Evolutionary conservation across 1,284 basidiomycete species (phyloP).

Genomic region (Papiliotrema flavescens): DNA sequence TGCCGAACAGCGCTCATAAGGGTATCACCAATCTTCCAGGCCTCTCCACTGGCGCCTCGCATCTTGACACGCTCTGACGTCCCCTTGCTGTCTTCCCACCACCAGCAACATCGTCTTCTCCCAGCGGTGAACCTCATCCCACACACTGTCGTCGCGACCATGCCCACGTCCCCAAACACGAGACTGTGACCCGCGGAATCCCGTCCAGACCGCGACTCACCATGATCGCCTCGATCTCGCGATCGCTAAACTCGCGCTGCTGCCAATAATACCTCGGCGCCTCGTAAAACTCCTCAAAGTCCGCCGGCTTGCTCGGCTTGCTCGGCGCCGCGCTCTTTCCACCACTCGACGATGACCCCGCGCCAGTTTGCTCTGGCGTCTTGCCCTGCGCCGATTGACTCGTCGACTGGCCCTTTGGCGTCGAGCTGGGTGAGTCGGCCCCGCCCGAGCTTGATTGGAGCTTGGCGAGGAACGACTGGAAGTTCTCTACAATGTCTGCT

Average conservation of each 20-base stretch:
- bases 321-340: neutral
- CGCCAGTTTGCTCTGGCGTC: slow-evolving; percentile 4
- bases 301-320: slow-evolving; percentile 35
- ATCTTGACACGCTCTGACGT: neutral
- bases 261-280: slow-evolving; percentile 69
- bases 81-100: too few species aligned
- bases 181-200: too few species aligned
- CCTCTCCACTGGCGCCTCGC: neutral
- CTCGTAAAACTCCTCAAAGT: slow-evolving; percentile 71
- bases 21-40: too few species aligned
- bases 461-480: slow-evolving; percentile 60
- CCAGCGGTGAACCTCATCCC: too few species aligned
- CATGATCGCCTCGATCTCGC: slow-evolving; percentile 73
- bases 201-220: slow-evolving; percentile 53
- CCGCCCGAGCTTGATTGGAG: slow-evolving; percentile 49
- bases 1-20: too few species aligned
- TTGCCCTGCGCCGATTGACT: slow-evolving; percentile 13
- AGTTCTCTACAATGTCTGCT: slow-evolving; percentile 61
- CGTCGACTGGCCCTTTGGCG: slow-evolving; percentile 29
- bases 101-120: too few species aligned
- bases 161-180: too few species aligned
- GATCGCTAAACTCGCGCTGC: slow-evolving; percentile 59
- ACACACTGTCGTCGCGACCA: too few species aligned
- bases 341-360: neutral
- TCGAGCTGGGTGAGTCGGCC: slow-evolving; percentile 22